These are phyloP conservation scores for Microglena sp. DNA, from an alignment of 139 green algal species.

Conservation along the genomic window DNA sequence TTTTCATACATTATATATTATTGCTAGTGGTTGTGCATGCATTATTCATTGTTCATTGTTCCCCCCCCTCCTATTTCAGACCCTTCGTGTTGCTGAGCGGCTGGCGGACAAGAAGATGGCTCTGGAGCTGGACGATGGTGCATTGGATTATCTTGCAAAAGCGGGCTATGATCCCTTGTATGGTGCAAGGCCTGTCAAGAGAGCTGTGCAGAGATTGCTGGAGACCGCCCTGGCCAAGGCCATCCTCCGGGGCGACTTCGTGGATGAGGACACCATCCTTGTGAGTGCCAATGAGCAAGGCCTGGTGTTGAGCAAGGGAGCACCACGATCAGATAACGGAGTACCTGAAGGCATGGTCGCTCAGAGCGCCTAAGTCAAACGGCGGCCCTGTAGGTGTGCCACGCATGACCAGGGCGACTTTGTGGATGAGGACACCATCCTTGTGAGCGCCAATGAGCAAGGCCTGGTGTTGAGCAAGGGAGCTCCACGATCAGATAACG, in stretches of 20 bases:
- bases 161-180: slow-evolving; percentile 81
- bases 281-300: slow-evolving; percentile 34
- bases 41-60: no score
- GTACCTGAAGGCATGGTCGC: no score
- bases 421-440: slow-evolving; percentile 29
- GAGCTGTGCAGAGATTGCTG: slow-evolving; percentile 87
- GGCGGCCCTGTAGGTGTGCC: no score
- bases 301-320: slow-evolving; percentile 22
- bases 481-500: no score
- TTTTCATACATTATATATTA: slow-evolving; percentile 28
- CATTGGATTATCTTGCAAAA: slow-evolving; percentile 65
- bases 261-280: slow-evolving; percentile 32
- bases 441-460: slow-evolving; percentile 35
- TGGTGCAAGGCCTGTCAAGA: slow-evolving; percentile 93
- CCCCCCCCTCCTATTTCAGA: slow-evolving; percentile 11
- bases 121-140: slow-evolving; percentile 58
- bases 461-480: slow-evolving; percentile 24
- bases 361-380: no score
- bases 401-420: no score
- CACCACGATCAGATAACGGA: no score
- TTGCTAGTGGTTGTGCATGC: no score
- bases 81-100: slow-evolving; percentile 48
- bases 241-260: slow-evolving; percentile 40
- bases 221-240: slow-evolving; percentile 80
- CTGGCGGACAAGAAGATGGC: slow-evolving; percentile 89